Base-by-base conservation (phyloP, 1,284 basidiomycete species). In the Apiotrichum domesticum region DNA sequence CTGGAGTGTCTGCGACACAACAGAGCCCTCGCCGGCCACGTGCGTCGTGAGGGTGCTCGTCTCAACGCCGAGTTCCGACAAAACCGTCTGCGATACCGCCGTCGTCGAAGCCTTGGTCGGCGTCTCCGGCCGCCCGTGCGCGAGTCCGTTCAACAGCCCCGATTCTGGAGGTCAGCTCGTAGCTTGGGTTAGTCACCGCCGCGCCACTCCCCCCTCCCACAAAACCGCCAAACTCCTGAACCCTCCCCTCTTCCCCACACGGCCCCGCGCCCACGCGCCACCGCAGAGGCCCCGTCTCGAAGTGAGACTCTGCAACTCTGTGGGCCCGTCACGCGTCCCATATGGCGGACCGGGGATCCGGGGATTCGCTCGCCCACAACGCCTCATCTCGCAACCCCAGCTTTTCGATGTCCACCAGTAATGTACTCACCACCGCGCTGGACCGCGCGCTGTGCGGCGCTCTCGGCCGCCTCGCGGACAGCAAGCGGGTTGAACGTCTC, bases 401-500 rank as follows among this genome's bases (percentile, higher is more conserved):
- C 29, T 29, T 29, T 29, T 3, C 29, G 29, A 29, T 29, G 29
- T 29, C 2, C 29, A 29, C 29, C 29, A 3, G 29, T 29, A 29
- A 29, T 29, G 29, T 29, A 29, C 29, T 29, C 29, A 29, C 29
- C 29, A 55, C 63, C 61, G 41, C 62, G 61, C 46, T 50, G 51
- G 14, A 58, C 9, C 2, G 52, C 51, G 35, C 66, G 61, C 54
- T 67, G 66, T 7, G 70, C 66, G 13, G 51, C 63, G 8, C 59
- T 61, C 59, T 70, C 66, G 14, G 67, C 67, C 7, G 68, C 69
- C 55, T 70, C 67, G 15, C 69, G 52, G 9, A 72, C 57, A 4
- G 62, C 66, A 1, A 71, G 49, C 8, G 72, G 69, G 51, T 68
- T 72, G 59, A 74, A 56, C 40, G 41, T 57, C 37, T 68, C 65